Base-by-base conservation (phyloP, 805 yeast genomes). In the Candida piceae region DNA sequence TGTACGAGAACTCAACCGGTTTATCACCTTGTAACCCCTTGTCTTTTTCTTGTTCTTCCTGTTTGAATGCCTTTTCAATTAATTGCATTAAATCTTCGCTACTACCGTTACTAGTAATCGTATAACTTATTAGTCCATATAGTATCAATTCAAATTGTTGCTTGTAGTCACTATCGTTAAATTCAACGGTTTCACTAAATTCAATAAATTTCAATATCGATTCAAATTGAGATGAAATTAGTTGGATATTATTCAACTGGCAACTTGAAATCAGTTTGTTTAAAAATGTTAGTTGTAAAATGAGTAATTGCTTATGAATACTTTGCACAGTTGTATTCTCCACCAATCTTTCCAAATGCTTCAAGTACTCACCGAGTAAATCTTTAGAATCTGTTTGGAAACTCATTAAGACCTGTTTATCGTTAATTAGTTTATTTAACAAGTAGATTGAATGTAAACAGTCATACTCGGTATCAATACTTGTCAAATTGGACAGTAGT, bases 1-100 rank as follows among this genome's bases (percentile, higher is more conserved):
- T 29, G 30, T 46, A 42, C 8, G 24, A 25, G 16, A 49, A 42
- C 25, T 51, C 49, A 13, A 52, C 20, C 16, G 45, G 45, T 15
- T 26, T 33, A 11, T 26, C 23, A n/a, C 16, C 15, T 28, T 29
- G 35, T 16, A 34, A 15, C 12, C 19, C 32, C 3, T 6, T 18
- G 4, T 16, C 20, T 10, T 19, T 20, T 7, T 29, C 9, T 13
- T 17, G 16, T 15, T 19, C 13, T 32, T 20, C 21, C 9, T 16
- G 12, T 25, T 6, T 11, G 29, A 15, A 10, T 12, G 16, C 17
- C 13, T 25, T 34, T 10, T 25, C 39, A 13, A 18, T n/a, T n/a
- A n/a, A n/a, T n/a, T n/a, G n/a, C n/a, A n/a, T n/a, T n/a, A n/a
- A n/a, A n/a, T n/a, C n/a, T n/a, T n/a, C n/a, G n/a, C n/a, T n/a